phyloP scores from a whole-genome alignment of 345 rosid genomes.

The Dimocarpus longan region DNA sequence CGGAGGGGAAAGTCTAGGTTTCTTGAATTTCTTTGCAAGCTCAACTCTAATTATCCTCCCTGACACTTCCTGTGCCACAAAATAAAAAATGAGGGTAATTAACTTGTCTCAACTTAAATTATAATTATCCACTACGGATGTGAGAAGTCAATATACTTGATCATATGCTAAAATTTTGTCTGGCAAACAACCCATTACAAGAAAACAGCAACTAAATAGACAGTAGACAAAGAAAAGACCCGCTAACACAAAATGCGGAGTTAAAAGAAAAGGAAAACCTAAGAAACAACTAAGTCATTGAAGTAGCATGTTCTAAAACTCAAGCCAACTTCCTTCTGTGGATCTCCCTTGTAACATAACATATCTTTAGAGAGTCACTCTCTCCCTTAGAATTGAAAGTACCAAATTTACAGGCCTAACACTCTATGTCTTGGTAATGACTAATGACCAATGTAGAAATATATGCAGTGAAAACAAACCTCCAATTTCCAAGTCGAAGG shows the following conservation, averaged over 20 bases:
- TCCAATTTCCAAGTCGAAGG: background rate
- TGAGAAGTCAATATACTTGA: background rate
- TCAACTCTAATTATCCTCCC: conserved; percentile 75
- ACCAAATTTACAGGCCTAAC: background rate
- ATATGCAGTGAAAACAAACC: background rate
- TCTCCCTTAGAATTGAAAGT: background rate
- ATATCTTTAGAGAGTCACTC: background rate
- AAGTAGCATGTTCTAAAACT: background rate
- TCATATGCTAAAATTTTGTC: background rate
- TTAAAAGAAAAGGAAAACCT: background rate
- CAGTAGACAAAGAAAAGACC: background rate
- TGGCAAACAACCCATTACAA: background rate
- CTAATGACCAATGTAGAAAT: background rate
- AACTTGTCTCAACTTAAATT: background rate
- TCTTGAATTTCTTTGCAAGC: conserved; percentile 72
- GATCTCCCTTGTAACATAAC: background rate
- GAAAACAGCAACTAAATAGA: background rate
- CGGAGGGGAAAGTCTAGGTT: conserved; percentile 44
- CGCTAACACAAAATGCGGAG: background rate
- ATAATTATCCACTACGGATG: background rate
- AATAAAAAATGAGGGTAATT: conserved; percentile 2
- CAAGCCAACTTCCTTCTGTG: background rate
- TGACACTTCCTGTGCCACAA: conserved; percentile 59
- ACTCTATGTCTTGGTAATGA: background rate
- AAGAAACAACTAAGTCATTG: background rate